phyloP scores from a whole-genome alignment of 1,284 basidiomycete genomes.

The Pulveroboletus sp. region DNA sequence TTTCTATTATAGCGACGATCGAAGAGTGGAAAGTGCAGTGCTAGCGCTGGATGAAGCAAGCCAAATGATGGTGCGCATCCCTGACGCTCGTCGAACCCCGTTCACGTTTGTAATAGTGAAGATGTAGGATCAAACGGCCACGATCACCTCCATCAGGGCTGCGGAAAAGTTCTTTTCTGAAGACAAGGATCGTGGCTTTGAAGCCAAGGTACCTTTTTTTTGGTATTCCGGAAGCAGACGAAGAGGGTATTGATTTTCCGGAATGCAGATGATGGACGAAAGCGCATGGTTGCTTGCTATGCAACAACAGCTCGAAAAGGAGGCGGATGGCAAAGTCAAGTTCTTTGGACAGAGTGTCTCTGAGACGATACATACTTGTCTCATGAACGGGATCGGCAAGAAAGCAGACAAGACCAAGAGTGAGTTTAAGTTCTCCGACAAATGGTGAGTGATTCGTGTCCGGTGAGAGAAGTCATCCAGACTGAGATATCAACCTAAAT shows the following conservation, averaged over 20 bases:
- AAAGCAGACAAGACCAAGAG: conserved; percentile 81
- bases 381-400: conserved; percentile 78
- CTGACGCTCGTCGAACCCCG: background rate
- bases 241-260: background rate
- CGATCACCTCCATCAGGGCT: conserved; percentile 69
- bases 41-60: conserved; percentile 83
- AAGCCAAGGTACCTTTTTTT: conserved; percentile 71
- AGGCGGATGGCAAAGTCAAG: conserved; percentile 69
- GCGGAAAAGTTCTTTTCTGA: conserved; percentile 93
- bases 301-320: conserved; percentile 87
- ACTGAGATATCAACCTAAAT: background rate
- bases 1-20: conserved; percentile 98
- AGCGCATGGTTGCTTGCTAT: conserved; percentile 69
- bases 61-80: conserved; percentile 47
- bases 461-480: background rate
- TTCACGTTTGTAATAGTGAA: conserved; percentile 2
- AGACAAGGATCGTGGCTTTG: conserved; percentile 87
- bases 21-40: conserved; percentile 87
- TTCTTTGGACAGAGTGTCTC: conserved; percentile 83
- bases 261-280: conserved; percentile 86
- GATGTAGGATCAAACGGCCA: conserved; percentile 64
- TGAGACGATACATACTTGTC: conserved; percentile 74
- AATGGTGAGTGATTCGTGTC: conserved; percentile 49
- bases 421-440: conserved; percentile 91
- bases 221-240: background rate